Evolutionary conservation across 306 rosid species (phyloP).

Genomic region (Aeschynomene evenia): DNA sequence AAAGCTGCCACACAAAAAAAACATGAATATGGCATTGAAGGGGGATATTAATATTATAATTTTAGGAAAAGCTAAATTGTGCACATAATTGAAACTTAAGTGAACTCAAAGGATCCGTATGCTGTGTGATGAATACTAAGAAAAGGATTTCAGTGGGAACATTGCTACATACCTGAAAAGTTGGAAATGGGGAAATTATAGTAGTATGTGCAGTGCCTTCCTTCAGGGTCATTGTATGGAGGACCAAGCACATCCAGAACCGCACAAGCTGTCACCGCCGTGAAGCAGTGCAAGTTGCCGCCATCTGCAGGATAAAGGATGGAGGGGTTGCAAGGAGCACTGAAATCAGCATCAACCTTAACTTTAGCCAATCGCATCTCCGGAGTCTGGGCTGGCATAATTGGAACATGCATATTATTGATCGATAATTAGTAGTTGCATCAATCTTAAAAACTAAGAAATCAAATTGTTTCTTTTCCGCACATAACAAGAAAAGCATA

Average conservation of each 20-base stretch:
- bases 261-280: slow-evolving; percentile 88
- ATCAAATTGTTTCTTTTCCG: neutral
- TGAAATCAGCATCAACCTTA: slow-evolving; percentile 66
- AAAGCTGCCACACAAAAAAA: neutral
- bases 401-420: slow-evolving; percentile 23
- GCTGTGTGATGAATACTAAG: neutral
- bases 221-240: slow-evolving; percentile 81
- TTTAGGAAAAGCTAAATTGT: neutral
- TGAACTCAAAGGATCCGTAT: neutral
- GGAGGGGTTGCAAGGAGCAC: slow-evolving; percentile 68
- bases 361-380: slow-evolving; percentile 67
- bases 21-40: neutral
- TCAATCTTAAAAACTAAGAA: neutral
- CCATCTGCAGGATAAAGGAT: slow-evolving; percentile 90
- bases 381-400: slow-evolving; percentile 41
- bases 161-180: slow-evolving; percentile 57
- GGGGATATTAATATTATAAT: neutral
- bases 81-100: neutral
- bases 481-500: neutral
- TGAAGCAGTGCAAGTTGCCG: slow-evolving; percentile 95
- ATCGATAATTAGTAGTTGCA: slow-evolving; percentile 8
- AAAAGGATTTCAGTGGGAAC: neutral
- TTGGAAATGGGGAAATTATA: slow-evolving; percentile 52
- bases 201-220: slow-evolving; percentile 83
- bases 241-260: slow-evolving; percentile 94